Evolutionary conservation across 2,329 filamentous ascomycete species (phyloP).

Genomic region (Exophiala oligosperma): DNA sequence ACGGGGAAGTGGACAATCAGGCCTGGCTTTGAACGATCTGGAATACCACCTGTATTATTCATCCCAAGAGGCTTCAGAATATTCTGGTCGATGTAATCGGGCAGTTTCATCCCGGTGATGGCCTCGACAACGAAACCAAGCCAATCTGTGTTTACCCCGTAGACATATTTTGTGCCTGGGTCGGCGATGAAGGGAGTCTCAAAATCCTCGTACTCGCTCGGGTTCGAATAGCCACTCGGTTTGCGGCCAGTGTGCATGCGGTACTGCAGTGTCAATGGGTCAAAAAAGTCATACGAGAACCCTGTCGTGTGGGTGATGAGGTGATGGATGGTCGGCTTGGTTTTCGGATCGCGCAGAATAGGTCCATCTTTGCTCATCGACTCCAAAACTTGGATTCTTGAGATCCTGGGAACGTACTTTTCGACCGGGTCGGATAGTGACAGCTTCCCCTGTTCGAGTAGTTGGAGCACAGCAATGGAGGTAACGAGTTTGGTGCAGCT

Average conservation of each 20-base stretch:
- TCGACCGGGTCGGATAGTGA: slow-evolving; percentile 25
- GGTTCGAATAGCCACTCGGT: slow-evolving; percentile 9
- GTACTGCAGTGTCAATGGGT: slow-evolving; percentile 15
- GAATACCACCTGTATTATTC: slow-evolving; percentile 5
- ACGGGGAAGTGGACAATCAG: slow-evolving; percentile 99
- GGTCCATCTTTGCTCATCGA: slow-evolving; percentile 3
- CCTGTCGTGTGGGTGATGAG: slow-evolving; percentile 26
- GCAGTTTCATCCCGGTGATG: slow-evolving; percentile 43
- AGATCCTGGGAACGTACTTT: slow-evolving; percentile 23
- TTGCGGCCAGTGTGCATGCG: slow-evolving; percentile 7
- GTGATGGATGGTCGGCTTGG: slow-evolving; percentile 22
- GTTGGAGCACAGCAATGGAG: slow-evolving; percentile 22
- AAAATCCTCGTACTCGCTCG: slow-evolving; percentile 11
- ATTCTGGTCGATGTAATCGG: slow-evolving; percentile 48
- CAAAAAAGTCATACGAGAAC: slow-evolving; percentile 26
- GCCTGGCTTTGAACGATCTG: neutral
- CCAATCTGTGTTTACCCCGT: slow-evolving; percentile 48
- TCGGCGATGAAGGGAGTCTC: slow-evolving; percentile 19
- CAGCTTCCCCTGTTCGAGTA: slow-evolving; percentile 26
- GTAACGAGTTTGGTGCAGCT: slow-evolving; percentile 28
- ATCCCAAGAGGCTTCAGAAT: slow-evolving; percentile 50
- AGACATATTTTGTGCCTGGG: slow-evolving; percentile 23
- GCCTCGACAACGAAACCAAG: slow-evolving; percentile 50
- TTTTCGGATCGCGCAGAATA: slow-evolving; percentile 12
- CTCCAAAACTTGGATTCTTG: slow-evolving; percentile 21